These are phyloP conservation scores for Penicillium sp. DNA, from an alignment of 2,329 filamentous ascomycete species.

Conservation along the genomic window DNA sequence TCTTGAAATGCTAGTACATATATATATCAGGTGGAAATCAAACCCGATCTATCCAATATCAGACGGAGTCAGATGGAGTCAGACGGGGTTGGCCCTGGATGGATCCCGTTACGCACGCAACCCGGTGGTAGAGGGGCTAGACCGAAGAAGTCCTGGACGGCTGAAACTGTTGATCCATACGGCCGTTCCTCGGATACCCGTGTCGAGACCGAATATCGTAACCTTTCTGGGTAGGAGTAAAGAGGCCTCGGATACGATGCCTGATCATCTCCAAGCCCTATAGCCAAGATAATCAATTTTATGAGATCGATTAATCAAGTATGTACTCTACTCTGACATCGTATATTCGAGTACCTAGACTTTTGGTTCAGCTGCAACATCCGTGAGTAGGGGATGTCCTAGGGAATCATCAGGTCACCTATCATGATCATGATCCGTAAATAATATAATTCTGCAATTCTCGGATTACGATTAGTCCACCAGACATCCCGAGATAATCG, in stretches of 20 bases:
- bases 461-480: background rate
- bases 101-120: background rate
- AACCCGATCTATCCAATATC: background rate
- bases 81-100: background rate
- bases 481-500: background rate
- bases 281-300: background rate
- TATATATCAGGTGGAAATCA: background rate
- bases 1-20: background rate
- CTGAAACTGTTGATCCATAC: background rate
- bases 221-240: conserved; percentile 8
- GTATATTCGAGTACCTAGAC: background rate
- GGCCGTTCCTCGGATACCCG: background rate
- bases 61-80: background rate
- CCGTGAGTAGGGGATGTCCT: background rate
- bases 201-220: background rate
- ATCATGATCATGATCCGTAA: background rate
- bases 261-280: background rate
- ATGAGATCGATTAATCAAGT: background rate
- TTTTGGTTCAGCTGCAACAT: background rate
- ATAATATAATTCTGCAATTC: background rate
- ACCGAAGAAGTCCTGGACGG: background rate
- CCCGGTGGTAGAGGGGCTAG: background rate
- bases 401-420: background rate
- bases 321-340: background rate
- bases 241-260: conserved; percentile 8